Conservation (phyloP, 352 stramenopile genomes). For the Pythium brassicae region DNA sequence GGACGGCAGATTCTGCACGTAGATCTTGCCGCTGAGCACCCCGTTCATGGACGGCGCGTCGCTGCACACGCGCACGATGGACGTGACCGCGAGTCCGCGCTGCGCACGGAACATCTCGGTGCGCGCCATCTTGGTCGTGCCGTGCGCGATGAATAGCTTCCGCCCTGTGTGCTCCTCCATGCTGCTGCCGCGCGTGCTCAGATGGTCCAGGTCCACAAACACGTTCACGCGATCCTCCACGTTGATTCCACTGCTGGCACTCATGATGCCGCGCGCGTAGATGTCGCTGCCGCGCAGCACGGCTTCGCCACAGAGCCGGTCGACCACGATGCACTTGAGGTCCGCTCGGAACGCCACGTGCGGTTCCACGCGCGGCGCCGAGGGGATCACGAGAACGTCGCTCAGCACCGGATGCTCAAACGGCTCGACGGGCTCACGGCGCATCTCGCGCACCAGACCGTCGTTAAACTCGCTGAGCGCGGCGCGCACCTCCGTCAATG, state of each 20-base stretch:
- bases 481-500: slow-evolving; percentile 33
- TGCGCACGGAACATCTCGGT: slow-evolving; percentile 73
- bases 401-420: slow-evolving; percentile 34
- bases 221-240: slow-evolving; percentile 76
- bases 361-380: slow-evolving; percentile 30
- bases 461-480: slow-evolving; percentile 57
- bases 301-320: slow-evolving; percentile 90
- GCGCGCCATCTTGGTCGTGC: slow-evolving; percentile 66
- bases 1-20: slow-evolving; percentile 93
- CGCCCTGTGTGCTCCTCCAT: slow-evolving; percentile 67
- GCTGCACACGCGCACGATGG: slow-evolving; percentile 63
- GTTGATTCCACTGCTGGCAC: slow-evolving; percentile 81
- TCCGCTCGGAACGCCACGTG: slow-evolving; percentile 18
- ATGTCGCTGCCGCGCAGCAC: slow-evolving; percentile 93
- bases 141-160: slow-evolving; percentile 76
- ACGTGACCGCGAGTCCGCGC: slow-evolving; percentile 58
- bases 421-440: slow-evolving; percentile 30
- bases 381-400: slow-evolving; percentile 73
- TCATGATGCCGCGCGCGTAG: slow-evolving; percentile 90
- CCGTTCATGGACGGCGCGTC: slow-evolving; percentile 88
- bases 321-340: slow-evolving; percentile 77
- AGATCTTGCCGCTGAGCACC: slow-evolving; percentile 78
- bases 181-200: slow-evolving; percentile 67
- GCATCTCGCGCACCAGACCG: slow-evolving; percentile 31
- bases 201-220: slow-evolving; percentile 82